Evolutionary conservation across 169 alveolate species (phyloP), one percentile per base, ranked within the genome.

Genomic region (Toxoplasma gondii): DNA sequence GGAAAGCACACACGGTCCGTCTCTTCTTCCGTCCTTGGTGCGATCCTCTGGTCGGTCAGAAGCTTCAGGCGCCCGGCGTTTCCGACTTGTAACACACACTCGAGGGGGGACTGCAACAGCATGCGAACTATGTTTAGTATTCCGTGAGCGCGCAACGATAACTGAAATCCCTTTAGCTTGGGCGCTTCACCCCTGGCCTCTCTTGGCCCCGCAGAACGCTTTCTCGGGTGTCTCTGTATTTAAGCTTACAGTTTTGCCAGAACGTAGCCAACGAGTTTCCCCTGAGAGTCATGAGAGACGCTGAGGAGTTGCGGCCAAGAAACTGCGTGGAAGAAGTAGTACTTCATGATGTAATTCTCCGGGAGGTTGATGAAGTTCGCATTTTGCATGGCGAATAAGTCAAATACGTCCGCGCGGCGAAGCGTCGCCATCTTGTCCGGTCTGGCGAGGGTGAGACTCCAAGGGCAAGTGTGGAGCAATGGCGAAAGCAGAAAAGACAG

Each of bases 261-360:
- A 93, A 95, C 97, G 80, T 95, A 95, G 83, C 97, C 97, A 29
- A 95, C 97, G 82, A 94, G 80, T 44, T 97, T 97, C 41, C 98
- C 98, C 69, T 94, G 93, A 41, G 91, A 39, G 49, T 96, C 98
- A 84, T 97, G 98, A 41, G 99, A 99, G 9, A 98, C 98, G 83
- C 97, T 97, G 7, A 97, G 97, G 44, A 98, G 96, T 90, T 97
- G 97, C 53, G 99, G 98, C 99, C 99, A 98, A 29, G 98, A 96
- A n/a, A 98, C 94, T 34, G 97, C 97, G 91, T 98, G 99, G 93
- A 98, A 98, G 93, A 98, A 96, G 93, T 98, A 98, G 95, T 98
- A 98, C 95, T 98, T 98, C 96, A 97, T 93, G 10, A 80, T 95
- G 92, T 98, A 98, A 96, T 98, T 98, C 95, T 98, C 99, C 10